A percentile compares a stretch with the other conserved stretches of the same genome.
These are phyloP conservation scores for Myxozyma vanderwaltii DNA, from an alignment of 805 yeast genomes.

Conservation along the genomic window DNA sequence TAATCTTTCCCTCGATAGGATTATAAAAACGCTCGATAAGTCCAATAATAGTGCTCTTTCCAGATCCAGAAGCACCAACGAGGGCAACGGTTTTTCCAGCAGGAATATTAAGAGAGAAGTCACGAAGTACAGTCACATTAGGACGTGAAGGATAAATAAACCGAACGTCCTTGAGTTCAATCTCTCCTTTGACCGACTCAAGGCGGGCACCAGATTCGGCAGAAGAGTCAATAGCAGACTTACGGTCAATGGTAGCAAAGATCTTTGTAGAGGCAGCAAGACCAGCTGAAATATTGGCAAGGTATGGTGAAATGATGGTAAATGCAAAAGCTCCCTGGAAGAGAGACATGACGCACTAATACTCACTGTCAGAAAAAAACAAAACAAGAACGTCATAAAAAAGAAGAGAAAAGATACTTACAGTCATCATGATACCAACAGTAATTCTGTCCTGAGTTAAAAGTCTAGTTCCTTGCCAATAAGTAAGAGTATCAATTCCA, in stretches of 20 bases:
- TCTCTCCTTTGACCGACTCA: constrained; percentile 45
- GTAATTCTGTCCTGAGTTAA: constrained; percentile 40
- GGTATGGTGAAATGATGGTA: constrained; percentile 48
- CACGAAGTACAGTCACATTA: constrained; percentile 38
- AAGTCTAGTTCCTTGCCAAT: constrained; percentile 49
- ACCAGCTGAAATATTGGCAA: constrained; percentile 45
- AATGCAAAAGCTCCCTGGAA: constrained; percentile 45
- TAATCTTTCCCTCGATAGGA: constrained; percentile 52
- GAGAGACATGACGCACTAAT: constrained; percentile 26
- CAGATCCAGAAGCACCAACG: constrained; percentile 83
- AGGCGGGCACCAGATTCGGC: constrained; percentile 35
- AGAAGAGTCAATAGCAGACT: constrained; percentile 45
- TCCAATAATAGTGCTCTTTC: constrained; percentile 50
- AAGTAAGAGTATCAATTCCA: constrained; percentile 46
- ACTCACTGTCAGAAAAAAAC: background rate
- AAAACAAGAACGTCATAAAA: background rate
- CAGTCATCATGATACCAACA: constrained; percentile 45
- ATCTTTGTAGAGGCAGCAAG: constrained; percentile 47
- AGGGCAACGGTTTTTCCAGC: constrained; percentile 86
- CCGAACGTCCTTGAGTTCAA: constrained; percentile 35
- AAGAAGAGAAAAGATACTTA: no score
- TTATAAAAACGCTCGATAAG: constrained; percentile 61
- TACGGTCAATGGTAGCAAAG: constrained; percentile 49
- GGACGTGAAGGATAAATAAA: constrained; percentile 43
- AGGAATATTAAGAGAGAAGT: constrained; percentile 48